phyloP scores from a whole-genome alignment of 805 yeast genomes.

The Clavispora phyllophila region DNA sequence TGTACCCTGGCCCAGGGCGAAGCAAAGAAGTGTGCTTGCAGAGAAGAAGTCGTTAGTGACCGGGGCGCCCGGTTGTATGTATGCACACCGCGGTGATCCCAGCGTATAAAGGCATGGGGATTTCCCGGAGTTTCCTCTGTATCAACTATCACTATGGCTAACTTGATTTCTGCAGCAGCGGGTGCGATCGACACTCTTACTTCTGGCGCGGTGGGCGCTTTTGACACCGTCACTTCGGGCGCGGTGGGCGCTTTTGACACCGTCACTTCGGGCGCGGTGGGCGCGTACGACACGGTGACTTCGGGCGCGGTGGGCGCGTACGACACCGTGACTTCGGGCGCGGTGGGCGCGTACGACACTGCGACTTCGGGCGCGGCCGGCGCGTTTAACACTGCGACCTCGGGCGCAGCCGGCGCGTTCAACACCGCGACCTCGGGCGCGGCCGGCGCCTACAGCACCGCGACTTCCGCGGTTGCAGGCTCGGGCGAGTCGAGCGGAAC shows the following conservation, averaged over 20 bases:
- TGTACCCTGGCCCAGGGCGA: not conserved
- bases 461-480: not conserved
- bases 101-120: not conserved
- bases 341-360: conserved; percentile 9
- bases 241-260: conserved; percentile 9
- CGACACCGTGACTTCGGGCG: conserved; percentile 3
- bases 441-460: conserved; percentile 6
- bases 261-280: conserved; percentile 1
- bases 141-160: not conserved
- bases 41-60: not conserved
- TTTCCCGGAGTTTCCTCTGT: not conserved
- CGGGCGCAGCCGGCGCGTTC: conserved; percentile 7
- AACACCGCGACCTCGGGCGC: conserved; percentile 12
- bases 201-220: conserved; percentile 8
- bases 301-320: conserved; percentile 11
- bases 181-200: conserved; percentile 1
- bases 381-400: conserved; percentile 1
- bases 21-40: not conserved
- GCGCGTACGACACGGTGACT: conserved; percentile 5
- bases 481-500: not conserved
- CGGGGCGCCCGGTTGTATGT: not conserved
- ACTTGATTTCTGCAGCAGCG: not conserved
- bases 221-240: conserved; percentile 10
- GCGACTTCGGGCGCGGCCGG: conserved; percentile 6
- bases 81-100: not conserved